A percentile compares a stretch with the other conserved stretches of the same genome.
Evolutionary conservation across 179 eudicot species (phyloP).

Genomic region (Silene noctiflora): DNA sequence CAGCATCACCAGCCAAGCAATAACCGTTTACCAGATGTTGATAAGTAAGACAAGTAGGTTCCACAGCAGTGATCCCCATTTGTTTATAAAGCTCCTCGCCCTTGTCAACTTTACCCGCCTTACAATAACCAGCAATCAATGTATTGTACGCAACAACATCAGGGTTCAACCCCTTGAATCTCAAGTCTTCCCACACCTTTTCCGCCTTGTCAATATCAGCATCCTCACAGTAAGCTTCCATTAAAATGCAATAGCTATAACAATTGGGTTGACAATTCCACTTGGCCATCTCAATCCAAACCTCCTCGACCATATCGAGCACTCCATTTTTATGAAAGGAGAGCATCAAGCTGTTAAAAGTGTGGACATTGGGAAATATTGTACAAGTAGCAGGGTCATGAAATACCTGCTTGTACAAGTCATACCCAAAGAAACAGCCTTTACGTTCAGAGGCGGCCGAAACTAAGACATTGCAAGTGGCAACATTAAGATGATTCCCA

Average conservation of each 20-base stretch:
- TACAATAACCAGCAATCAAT: slow-evolving; percentile 78
- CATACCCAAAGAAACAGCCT: slow-evolving; percentile 59
- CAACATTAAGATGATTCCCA: slow-evolving; percentile 30
- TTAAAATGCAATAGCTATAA: slow-evolving; percentile 53
- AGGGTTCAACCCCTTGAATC: slow-evolving; percentile 38
- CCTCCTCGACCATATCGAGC: slow-evolving; percentile 52
- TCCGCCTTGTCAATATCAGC: slow-evolving; percentile 57
- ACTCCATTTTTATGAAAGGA: slow-evolving; percentile 51
- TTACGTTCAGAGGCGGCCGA: slow-evolving; percentile 28
- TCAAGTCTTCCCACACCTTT: slow-evolving; percentile 63
- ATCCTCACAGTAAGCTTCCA: slow-evolving; percentile 62
- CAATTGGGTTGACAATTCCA: slow-evolving; percentile 41
- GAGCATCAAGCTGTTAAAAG: slow-evolving; percentile 60
- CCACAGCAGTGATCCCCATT: slow-evolving; percentile 56
- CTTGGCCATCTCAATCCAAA: slow-evolving; percentile 59
- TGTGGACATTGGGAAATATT: slow-evolving; percentile 42
- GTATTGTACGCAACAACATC: slow-evolving; percentile 65
- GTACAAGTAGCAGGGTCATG: slow-evolving; percentile 11
- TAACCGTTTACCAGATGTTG: slow-evolving; percentile 72
- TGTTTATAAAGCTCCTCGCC: slow-evolving; percentile 66
- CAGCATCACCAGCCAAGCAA: slow-evolving; percentile 56
- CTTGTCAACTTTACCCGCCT: slow-evolving; percentile 44
- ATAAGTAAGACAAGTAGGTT: slow-evolving; percentile 54
- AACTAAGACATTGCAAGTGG: slow-evolving; percentile 52
- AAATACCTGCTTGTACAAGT: slow-evolving; percentile 51